Evolutionary conservation across 345 rosid genomes (phyloP), one percentile per base, ranked within the genome.

Genomic region (Odontarrhena argentea): DNA sequence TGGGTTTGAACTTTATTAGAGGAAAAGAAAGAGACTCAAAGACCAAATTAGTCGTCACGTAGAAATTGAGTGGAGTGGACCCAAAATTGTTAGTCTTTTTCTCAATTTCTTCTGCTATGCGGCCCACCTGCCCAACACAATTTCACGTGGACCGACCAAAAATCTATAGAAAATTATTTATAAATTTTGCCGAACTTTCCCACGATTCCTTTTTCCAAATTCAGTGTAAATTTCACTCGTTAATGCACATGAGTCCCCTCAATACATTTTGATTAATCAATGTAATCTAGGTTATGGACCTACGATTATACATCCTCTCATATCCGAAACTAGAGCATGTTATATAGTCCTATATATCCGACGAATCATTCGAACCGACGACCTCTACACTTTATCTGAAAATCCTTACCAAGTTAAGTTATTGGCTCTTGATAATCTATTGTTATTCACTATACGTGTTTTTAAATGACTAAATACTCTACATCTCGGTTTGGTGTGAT

Each of bases 111-210:
- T 65, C 55, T 60, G 9, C 63, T 52, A 60, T 28, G 32, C 68
- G 73, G 77, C 77, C 77, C 77, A 74, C 77, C 73, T 60, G 67
- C 72, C 72, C 62, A 73, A 65, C 61, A 66, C 32, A 25, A 32
- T 65, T 13, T 73, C 67, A 77, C 78, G 81, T 78, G 85, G 85
- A 73, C 85, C 71, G 67, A 59, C 68, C 68, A 66, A 48, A 66
- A 48, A 57, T 65, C 41, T 56, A n/a, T 63, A 40, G 6, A 3
- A 54, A 14, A n/a, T 15, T 1, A 25, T 9, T 3, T 7, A 8
- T 3, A 13, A 18, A 35, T 24, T 1, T 22, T 14, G 18, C 14
- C 25, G 30, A 42, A 51, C 9, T 60, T 42, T 32, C 59, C 6
- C 49, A 45, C 37, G 4, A 37, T 28, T 49, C 7, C 32, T 37